Evolutionary conservation across 164 flowering plant species (phyloP).

Genomic region (Protea cynaroides): DNA sequence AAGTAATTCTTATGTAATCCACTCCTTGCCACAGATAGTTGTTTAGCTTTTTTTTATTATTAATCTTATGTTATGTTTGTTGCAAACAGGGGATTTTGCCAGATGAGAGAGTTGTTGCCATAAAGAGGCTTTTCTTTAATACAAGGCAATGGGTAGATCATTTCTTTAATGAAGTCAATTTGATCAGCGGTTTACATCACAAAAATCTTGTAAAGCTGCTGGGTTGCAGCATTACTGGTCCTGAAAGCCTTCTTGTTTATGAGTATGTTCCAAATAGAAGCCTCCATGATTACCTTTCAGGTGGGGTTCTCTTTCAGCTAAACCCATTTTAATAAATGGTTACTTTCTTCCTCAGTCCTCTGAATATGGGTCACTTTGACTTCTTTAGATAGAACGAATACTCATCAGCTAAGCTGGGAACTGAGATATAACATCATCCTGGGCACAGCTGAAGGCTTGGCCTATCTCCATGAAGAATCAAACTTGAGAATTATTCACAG

Average conservation of each 20-base stretch:
- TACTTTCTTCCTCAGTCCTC: not conserved
- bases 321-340: not conserved
- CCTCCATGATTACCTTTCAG: slow-evolving; percentile 40
- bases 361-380: not conserved
- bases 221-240: slow-evolving; percentile 88
- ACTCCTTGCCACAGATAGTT: not conserved
- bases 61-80: not conserved
- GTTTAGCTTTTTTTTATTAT: too few species aligned
- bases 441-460: slow-evolving; percentile 66
- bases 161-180: slow-evolving; percentile 83
- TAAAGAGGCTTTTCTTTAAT: slow-evolving; percentile 73
- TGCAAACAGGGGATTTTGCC: slow-evolving; percentile 51
- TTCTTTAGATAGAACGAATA: slow-evolving; percentile 27
- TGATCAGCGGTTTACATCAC: slow-evolving; percentile 65
- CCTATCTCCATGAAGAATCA: slow-evolving; percentile 67
- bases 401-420: slow-evolving; percentile 39
- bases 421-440: slow-evolving; percentile 42
- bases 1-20: slow-evolving; percentile 27
- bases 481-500: slow-evolving; percentile 62
- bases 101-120: slow-evolving; percentile 55
- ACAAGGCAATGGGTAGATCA: slow-evolving; percentile 85
- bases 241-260: slow-evolving; percentile 88
- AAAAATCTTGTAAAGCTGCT: slow-evolving; percentile 69
- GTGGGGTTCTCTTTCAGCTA: slow-evolving; percentile 18
- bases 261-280: slow-evolving; percentile 64